These are phyloP conservation scores for Rhododendron mucronatum DNA, from an alignment of 148 eudicot genomes.

Conservation along the genomic window DNA sequence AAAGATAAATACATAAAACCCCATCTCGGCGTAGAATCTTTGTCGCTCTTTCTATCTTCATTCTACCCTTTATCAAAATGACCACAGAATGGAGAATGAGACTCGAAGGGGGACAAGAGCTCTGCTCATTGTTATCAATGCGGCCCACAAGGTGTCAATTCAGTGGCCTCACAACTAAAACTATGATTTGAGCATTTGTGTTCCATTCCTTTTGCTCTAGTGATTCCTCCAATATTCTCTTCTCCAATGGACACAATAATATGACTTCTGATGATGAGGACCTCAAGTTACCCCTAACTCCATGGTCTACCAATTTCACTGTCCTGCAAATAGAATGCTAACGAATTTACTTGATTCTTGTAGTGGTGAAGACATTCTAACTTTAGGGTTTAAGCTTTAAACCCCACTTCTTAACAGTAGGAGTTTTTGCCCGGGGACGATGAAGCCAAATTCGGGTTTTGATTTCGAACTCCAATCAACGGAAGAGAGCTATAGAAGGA, in stretches of 20 bases:
- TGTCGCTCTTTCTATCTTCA: not conserved
- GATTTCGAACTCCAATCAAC: not conserved
- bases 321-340: not conserved
- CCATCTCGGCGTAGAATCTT: not conserved
- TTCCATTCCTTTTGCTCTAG: not conserved
- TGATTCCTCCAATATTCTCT: not conserved
- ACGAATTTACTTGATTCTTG: not conserved
- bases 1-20: not conserved
- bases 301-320: not conserved
- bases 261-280: not conserved
- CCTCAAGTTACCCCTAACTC: not conserved
- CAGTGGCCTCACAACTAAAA: conserved; percentile 1
- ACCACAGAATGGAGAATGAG: not conserved
- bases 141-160: conserved; percentile 13
- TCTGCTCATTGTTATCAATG: not conserved
- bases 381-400: not conserved
- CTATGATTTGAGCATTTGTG: conserved; percentile 3
- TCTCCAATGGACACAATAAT: not conserved
- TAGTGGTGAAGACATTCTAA: not conserved
- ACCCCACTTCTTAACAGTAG: not conserved
- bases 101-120: not conserved
- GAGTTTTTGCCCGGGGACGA: not conserved
- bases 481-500: not conserved
- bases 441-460: not conserved
- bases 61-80: not conserved